Evolutionary conservation across 257 asterid species (phyloP).

Genomic region (Cruciata laevipes): DNA sequence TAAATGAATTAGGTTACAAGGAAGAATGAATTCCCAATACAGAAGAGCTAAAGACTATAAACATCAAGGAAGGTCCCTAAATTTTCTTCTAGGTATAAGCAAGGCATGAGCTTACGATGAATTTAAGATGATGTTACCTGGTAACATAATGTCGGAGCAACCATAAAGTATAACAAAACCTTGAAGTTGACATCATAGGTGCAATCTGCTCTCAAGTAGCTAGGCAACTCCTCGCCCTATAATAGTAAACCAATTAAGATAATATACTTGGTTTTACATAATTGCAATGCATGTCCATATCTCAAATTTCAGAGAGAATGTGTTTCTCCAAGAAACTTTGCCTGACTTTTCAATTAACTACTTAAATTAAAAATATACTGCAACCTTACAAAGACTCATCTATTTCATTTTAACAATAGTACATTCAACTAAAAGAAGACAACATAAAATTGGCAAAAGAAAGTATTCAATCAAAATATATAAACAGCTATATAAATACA

Average conservation of each 20-base stretch:
- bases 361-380: neutral
- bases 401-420: neutral
- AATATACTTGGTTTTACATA: neutral
- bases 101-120: too few species aligned
- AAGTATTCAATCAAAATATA: neutral
- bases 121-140: too few species aligned
- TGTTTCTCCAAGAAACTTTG: neutral
- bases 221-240: too few species aligned
- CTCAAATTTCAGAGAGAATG: neutral
- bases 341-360: neutral
- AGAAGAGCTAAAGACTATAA: too few species aligned
- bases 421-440: neutral
- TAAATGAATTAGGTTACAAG: too few species aligned
- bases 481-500: neutral
- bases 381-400: neutral
- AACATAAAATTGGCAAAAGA: neutral
- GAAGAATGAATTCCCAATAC: too few species aligned
- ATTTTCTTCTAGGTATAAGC: too few species aligned
- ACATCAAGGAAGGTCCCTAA: too few species aligned
- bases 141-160: too few species aligned
- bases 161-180: constrained; percentile 60
- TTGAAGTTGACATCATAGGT: constrained; percentile 54
- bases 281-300: neutral
- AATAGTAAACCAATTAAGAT: too few species aligned
- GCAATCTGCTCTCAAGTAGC: too few species aligned